Evolutionary conservation across 129 eudicot genomes (phyloP), one percentile per base, ranked within the genome.

Genomic region (Silybum marianum): DNA sequence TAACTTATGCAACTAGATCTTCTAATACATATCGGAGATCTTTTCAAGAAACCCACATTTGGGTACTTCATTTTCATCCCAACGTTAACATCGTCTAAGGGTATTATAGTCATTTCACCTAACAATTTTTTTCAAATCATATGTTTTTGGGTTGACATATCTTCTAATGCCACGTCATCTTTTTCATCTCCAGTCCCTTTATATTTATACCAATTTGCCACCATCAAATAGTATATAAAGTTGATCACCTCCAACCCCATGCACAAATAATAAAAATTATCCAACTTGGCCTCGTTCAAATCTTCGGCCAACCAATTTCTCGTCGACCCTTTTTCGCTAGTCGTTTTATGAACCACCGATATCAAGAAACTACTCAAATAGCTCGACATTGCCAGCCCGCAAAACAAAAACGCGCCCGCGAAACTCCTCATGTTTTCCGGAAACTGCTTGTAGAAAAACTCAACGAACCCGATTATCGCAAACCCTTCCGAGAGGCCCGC

Each of bases 151-250:
- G 78, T 22, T 75, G 79, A 34, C 40, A 84, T 71, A 21, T 84
- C 77, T 77, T 87, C 85, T 68, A 80, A 68, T 12, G 67, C 26
- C 72, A 84, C 78, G 60, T 76, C 83, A 48, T 16, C 30, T 9
- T 6, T 16, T 42, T 80, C 76, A 6, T 34, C 81, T 26, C 73
- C 90, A 0, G 58, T 71, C 39, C 85, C 90, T 85, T 91, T 91
- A 74, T 91, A 91, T 74, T 85, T 89, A 78, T 87, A 91, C 97
- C 93, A 91, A 75, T 86, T 89, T 10, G 93, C 86, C 54, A 88
- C 88, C 30, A 87, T 60, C 76, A 91, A 69, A 73, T 76, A 91
- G 74, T 89, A 91, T 2, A 72, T 39, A 48, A 87, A 60, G 77
- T 91, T 91, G 18, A 89, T 30, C 2, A 74, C 81, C 71, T 81